Evolutionary conservation across 2,329 filamentous ascomycete genomes (phyloP).

Genomic region (Monilinia laxa): DNA sequence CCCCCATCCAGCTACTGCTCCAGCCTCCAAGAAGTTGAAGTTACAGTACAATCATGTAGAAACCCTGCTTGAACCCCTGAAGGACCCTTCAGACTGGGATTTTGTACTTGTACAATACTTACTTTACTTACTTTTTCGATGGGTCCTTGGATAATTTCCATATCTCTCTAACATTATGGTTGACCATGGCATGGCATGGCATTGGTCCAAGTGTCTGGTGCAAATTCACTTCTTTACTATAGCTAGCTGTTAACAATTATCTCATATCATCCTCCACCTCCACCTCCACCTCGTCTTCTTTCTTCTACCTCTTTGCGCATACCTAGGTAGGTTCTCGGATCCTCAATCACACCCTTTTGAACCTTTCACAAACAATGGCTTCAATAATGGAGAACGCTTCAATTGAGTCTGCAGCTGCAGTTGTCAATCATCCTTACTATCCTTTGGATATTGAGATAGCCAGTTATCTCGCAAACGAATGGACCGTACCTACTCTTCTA

Average conservation of each 20-base stretch:
- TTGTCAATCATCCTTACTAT: conserved; percentile 64
- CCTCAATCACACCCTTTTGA: background rate
- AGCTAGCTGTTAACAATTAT: conserved; percentile 1
- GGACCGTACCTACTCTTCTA: conserved; percentile 58
- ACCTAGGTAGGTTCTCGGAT: background rate
- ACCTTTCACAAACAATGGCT: conserved; percentile 25
- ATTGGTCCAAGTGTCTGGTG: conserved; percentile 20
- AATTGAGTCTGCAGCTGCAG: conserved; percentile 23
- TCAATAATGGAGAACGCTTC: conserved; percentile 31
- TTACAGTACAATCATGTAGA: conserved; percentile 3
- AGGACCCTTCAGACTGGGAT: conserved; percentile 16
- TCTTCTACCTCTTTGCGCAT: background rate
- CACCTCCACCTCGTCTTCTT: background rate
- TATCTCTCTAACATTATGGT: conserved; percentile 4
- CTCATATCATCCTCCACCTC: background rate
- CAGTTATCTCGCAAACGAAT: conserved; percentile 66
- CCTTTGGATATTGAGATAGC: conserved; percentile 62
- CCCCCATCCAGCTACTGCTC: conserved; percentile 8
- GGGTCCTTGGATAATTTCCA: background rate
- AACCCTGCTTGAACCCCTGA: conserved; percentile 21
- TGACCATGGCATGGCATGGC: conserved; percentile 1
- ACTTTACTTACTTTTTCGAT: background rate
- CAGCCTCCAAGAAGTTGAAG: background rate
- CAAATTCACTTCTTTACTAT: conserved; percentile 10
- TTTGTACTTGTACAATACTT: background rate